Base-by-base conservation (phyloP, 2,329 filamentous ascomycete genomes). In the Nakataea oryzae region DNA sequence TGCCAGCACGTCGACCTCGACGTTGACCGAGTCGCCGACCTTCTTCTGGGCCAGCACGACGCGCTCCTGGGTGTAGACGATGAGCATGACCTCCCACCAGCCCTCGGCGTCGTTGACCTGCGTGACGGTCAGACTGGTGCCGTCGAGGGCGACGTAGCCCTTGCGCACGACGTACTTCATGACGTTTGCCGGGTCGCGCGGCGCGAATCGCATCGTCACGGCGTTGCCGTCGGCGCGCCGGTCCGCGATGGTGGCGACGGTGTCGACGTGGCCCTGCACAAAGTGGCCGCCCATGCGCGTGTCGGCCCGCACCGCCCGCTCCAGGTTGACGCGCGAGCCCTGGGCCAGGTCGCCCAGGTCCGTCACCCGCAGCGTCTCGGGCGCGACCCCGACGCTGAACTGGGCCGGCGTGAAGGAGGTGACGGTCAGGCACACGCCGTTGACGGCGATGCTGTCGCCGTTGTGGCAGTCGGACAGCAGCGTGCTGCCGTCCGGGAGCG, bases 221-320 rank as follows among this genome's bases (percentile, higher is more conserved):
- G 95, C 91, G 76, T 97, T 96, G 63, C 93, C 92, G 74, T 99
- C 95, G 3, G 87, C 86, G 24, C 83, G 86, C 47, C 89, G 83
- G 56, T 84, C 83, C 54, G 87, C 72, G 64, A 99, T 89, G 56
- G 82, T 84, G 0, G 93, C 95, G 54, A 88, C 86, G 13, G 91
- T 93, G 75, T 99, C 96, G 64, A 99, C 93, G 74, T 99, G 95
- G 54, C 95, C 95, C 77, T 99, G 96, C 34, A 97, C 93, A 70
- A 97, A 96, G 77, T 99, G 95, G 0, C 95, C 95, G 58, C 96
- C 95, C 91, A 99, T 97, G 62, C 95, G 90, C 57, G 93, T 97
- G 69, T 89, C 85, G 5, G 92, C 91, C 24, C 89, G 88, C 61
- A 99, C 93, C 3, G 95, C 93, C 21, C 95, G 87, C 80, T 99